Percentiles rank a stretch among this genome's conserved stretches.
These are phyloP conservation scores for Fusarium succisae DNA, from an alignment of 2,329 filamentous ascomycete species.

Conservation along the genomic window DNA sequence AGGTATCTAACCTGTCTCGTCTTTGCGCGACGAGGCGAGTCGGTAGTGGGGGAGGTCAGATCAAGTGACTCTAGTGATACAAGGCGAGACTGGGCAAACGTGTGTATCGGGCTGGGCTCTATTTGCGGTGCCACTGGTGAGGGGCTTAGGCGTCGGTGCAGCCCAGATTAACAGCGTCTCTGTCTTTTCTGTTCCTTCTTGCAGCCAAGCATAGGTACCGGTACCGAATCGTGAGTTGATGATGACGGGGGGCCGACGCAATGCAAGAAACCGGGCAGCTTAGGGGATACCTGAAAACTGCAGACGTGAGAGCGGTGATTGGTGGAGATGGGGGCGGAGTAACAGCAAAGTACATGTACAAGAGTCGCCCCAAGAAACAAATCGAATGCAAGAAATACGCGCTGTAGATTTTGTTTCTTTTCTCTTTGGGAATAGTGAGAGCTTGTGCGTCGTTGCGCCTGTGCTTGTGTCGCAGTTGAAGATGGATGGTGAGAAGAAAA, in stretches of 20 bases:
- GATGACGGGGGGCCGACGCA: slow-evolving; percentile 23
- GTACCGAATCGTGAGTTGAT: slow-evolving; percentile 8
- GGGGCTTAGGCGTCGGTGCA: slow-evolving; percentile 37
- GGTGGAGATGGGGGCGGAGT: slow-evolving; percentile 30
- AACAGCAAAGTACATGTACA: slow-evolving; percentile 23
- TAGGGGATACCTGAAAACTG: slow-evolving; percentile 14
- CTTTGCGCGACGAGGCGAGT: slow-evolving; percentile 26
- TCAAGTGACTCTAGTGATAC: slow-evolving; percentile 19
- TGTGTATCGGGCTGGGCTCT: slow-evolving; percentile 22
- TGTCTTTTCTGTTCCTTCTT: background rate
- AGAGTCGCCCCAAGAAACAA: slow-evolving; percentile 27
- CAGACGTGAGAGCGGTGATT: slow-evolving; percentile 27
- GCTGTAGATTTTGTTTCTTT: background rate
- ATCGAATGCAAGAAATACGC: slow-evolving; percentile 29
- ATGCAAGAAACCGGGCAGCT: slow-evolving; percentile 31
- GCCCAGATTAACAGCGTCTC: slow-evolving; percentile 1
- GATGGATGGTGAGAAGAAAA: background rate
- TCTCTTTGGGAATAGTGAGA: slow-evolving; percentile 9
- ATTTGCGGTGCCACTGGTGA: slow-evolving; percentile 33
- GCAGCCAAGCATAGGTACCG: slow-evolving; percentile 15
- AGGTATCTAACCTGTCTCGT: slow-evolving; percentile 23
- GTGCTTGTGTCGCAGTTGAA: slow-evolving; percentile 1
- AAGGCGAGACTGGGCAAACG: slow-evolving; percentile 21
- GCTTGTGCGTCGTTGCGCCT: background rate
- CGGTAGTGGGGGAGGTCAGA: slow-evolving; percentile 29